These are phyloP conservation scores for Vigna hirtella DNA, from an alignment of 306 rosid genomes.

Conservation along the genomic window DNA sequence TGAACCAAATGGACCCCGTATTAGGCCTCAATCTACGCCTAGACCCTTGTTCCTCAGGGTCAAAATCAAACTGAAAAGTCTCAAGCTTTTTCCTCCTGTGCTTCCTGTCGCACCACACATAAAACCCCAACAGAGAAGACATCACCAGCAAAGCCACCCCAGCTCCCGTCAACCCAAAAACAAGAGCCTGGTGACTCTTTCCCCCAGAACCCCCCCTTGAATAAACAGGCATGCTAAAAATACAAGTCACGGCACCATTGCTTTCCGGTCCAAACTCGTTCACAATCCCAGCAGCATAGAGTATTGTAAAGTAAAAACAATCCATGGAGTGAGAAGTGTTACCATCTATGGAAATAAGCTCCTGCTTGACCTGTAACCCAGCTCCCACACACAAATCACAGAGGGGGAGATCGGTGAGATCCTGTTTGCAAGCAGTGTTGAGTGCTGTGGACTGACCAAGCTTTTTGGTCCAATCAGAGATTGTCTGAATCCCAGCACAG, in stretches of 20 bases:
- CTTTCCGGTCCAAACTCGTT: slow-evolving; percentile 85
- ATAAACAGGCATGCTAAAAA: slow-evolving; percentile 57
- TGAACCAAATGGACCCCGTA: slow-evolving; percentile 90
- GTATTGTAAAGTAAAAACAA: slow-evolving; percentile 67
- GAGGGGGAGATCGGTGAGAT: slow-evolving; percentile 59
- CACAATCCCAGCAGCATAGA: slow-evolving; percentile 92
- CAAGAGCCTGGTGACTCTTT: slow-evolving; percentile 60
- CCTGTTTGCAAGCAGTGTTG: slow-evolving; percentile 60
- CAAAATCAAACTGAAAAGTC: slow-evolving; percentile 51
- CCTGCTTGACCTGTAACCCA: slow-evolving; percentile 50
- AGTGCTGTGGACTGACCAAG: slow-evolving; percentile 59
- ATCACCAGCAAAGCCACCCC: slow-evolving; percentile 66
- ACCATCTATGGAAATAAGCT: slow-evolving; percentile 60
- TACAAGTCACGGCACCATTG: slow-evolving; percentile 63
- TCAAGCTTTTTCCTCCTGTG: slow-evolving; percentile 48
- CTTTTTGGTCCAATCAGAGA: slow-evolving; percentile 63
- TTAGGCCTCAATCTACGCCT: slow-evolving; percentile 80
- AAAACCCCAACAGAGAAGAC: slow-evolving; percentile 66
- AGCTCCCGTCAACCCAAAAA: slow-evolving; percentile 81
- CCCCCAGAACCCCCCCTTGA: slow-evolving; percentile 47
- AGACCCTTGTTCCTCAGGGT: slow-evolving; percentile 71
- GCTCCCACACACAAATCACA: slow-evolving; percentile 76
- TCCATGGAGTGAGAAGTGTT: slow-evolving; percentile 58
- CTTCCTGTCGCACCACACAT: slow-evolving; percentile 71
- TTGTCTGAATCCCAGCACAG: slow-evolving; percentile 65